Base-by-base conservation (phyloP, 305 asterid genomes). In the Fraxinus sp. region DNA sequence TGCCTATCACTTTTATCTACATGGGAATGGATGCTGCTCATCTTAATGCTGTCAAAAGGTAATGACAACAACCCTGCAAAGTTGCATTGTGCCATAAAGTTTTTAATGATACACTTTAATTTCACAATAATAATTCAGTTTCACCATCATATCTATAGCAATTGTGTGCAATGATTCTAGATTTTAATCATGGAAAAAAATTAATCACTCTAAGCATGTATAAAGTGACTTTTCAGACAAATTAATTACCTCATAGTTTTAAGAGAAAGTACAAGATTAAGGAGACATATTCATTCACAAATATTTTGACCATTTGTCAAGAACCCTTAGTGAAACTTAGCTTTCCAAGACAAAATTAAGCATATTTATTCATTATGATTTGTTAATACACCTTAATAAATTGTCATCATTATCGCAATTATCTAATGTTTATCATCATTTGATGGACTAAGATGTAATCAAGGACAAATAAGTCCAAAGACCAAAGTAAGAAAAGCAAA, bases 391-490 rank as follows among this genome's bases (percentile, higher is more conserved):
- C 26, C 24, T 83, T 85, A 78, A 80, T 86, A 79, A 84, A 80
- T 86, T 84, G 76, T 39, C 83, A 78, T 87, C 83, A 85, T 87
- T 82, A 78, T 33, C 74, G 81, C 68, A 84, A 84, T 86, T 84
- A 4, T 78, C 83, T 78, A 83, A 73, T 84, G 78, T 86, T 79
- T 32, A 86, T 78, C 80, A 79, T 85, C 83, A 83, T 83, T 83
- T 78, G 84, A 57, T 78, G 52, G 80, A 66, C 75, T 41, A 72
- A 37, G 44, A 52, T 59, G 80, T 57, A 71, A 52, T 16, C 7
- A 16, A 78, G 73, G 86, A 82, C 88, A 87, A 85, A 41, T 81
- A 76, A 84, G 82, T 89, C 86, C 84, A 76, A 84, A 78, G 80
- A 80, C 77, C 83, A 82, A 80, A 84, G 87, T 70, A 35, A 35